Conservation (phyloP, 75 land plant species). For the Pinus tabuliformis region DNA sequence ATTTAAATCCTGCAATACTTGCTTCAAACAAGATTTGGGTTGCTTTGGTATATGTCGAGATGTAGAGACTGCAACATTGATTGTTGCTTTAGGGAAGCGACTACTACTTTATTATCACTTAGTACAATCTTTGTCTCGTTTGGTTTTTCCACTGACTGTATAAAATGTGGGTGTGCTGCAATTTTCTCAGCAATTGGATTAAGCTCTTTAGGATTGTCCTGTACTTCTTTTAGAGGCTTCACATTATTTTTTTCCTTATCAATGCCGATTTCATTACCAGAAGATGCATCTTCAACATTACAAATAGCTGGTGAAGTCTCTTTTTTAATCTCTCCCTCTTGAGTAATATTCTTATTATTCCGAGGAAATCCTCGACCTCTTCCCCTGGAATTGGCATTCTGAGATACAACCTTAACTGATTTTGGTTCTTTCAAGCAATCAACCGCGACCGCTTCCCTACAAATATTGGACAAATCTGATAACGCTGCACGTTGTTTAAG, state of each 20-base stretch:
- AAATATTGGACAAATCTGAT: conserved; percentile 31
- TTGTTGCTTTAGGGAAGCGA: background rate
- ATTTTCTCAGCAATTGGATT: background rate
- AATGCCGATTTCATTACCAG: background rate
- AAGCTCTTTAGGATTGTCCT: background rate
- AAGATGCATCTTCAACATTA: background rate
- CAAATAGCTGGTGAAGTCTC: background rate
- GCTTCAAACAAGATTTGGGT: background rate
- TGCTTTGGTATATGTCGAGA: background rate
- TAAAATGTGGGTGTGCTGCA: background rate
- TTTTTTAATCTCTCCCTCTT: background rate
- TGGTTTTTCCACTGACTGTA: background rate
- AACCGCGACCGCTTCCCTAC: background rate
- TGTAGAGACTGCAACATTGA: background rate
- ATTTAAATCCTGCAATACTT: background rate
- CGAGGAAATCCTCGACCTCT: background rate
- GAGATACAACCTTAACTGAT: background rate
- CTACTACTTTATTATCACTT: background rate
- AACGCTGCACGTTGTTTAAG: conserved; percentile 41
- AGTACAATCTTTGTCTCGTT: background rate
- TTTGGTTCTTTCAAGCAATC: background rate
- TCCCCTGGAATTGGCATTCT: background rate
- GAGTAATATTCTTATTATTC: background rate
- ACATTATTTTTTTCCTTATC: background rate
- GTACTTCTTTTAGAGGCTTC: background rate